A percentile compares a stretch with the other conserved stretches of the same genome.
Conservation (phyloP, 2,329 filamentous ascomycete genomes). For the Lecanicillium sp. region DNA sequence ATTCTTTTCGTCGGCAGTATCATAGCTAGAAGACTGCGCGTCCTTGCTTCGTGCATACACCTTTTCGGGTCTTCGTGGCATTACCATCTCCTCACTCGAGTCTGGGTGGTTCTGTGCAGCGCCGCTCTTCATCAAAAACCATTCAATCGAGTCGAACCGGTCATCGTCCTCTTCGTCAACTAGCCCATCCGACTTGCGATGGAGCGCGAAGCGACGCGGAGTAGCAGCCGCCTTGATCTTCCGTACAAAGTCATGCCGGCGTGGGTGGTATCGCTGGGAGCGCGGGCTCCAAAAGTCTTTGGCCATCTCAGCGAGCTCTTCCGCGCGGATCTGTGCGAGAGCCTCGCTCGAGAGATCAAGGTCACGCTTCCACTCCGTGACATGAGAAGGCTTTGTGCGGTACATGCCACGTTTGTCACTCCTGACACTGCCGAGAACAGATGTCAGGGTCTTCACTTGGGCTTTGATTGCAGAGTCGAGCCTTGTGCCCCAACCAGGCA, state of each 20-base stretch:
- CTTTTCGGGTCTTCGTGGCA: background rate
- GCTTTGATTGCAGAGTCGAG: constrained; percentile 31
- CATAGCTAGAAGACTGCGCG: background rate
- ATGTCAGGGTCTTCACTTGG: constrained; percentile 26
- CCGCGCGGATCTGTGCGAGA: constrained; percentile 28
- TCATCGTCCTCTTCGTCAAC: constrained; percentile 33
- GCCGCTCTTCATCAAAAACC: constrained; percentile 13
- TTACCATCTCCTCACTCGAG: background rate
- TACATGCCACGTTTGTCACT: background rate
- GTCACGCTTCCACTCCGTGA: constrained; percentile 28
- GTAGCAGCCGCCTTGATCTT: constrained; percentile 32
- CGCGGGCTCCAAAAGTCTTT: constrained; percentile 37
- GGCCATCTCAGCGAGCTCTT: constrained; percentile 35
- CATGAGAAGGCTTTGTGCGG: constrained; percentile 12
- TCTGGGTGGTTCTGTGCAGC: background rate
- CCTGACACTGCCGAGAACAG: background rate
- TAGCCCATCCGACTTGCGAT: constrained; percentile 23
- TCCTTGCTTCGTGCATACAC: constrained; percentile 1
- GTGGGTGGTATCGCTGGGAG: constrained; percentile 30
- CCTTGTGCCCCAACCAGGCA: constrained; percentile 26
- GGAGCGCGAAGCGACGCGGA: constrained; percentile 33
- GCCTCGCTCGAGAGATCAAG: constrained; percentile 26
- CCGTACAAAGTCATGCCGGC: constrained; percentile 34
- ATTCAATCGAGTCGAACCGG: constrained; percentile 26
- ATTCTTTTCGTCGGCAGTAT: background rate